Conservation (phyloP, 2,329 filamentous ascomycete genomes). For the Fusarium sarcochroum region DNA sequence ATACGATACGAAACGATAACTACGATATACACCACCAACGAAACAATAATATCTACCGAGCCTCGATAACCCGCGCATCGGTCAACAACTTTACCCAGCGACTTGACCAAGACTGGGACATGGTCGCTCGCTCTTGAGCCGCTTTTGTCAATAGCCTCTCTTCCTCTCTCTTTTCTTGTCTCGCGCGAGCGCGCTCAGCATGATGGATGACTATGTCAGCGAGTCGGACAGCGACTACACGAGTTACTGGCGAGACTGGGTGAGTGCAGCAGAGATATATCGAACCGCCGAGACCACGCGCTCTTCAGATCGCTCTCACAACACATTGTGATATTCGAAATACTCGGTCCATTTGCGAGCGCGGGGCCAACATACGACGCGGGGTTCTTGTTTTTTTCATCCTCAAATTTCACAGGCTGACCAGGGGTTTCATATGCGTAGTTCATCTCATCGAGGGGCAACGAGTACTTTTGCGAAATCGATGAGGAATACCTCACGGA, state of each 20-base stretch:
- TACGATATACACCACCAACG: slow-evolving; percentile 4
- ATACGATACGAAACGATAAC: slow-evolving; percentile 15
- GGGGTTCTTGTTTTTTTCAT: slow-evolving; percentile 10
- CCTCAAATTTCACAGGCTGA: slow-evolving; percentile 31
- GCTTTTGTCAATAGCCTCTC: slow-evolving; percentile 31
- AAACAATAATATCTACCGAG: slow-evolving; percentile 12
- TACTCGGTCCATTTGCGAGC: slow-evolving; percentile 3
- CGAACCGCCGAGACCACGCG: slow-evolving; percentile 8
- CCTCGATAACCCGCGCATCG: slow-evolving; percentile 22
- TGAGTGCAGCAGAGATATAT: slow-evolving; percentile 65
- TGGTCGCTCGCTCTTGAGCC: slow-evolving; percentile 50
- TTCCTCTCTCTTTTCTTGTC: slow-evolving; percentile 7
- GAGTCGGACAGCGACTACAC: slow-evolving; percentile 99
- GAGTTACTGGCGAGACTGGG: slow-evolving; percentile 99
- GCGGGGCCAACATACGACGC: slow-evolving; percentile 24
- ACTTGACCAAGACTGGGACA: slow-evolving; percentile 39
- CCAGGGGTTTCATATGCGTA: slow-evolving; percentile 55
- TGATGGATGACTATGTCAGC: slow-evolving; percentile 97
- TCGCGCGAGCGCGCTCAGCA: slow-evolving; percentile 41
- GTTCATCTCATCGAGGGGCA: slow-evolving; percentile 98
- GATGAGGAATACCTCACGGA: slow-evolving; percentile 99
- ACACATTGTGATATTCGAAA: neutral
- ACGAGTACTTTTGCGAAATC: slow-evolving; percentile 99
- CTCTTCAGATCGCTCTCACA: slow-evolving; percentile 4
- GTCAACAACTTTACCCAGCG: slow-evolving; percentile 8